Base-by-base conservation (phyloP, 257 asterid genomes). In the Echites panduratus region DNA sequence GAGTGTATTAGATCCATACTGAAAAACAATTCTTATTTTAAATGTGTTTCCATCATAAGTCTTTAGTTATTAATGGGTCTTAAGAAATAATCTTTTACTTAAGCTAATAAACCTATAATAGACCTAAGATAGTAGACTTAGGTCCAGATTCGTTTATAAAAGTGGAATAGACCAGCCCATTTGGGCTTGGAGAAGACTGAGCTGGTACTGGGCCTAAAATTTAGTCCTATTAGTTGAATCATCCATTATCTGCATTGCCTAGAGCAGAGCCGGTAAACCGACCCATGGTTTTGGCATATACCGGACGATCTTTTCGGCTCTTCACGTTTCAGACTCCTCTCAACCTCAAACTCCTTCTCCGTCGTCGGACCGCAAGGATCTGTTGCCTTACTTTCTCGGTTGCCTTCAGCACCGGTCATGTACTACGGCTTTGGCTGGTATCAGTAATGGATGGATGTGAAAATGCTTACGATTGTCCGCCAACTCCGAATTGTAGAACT, bases 381-480 rank as follows among this genome's bases (percentile, higher is more conserved):
- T 66, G 29, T 43, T 16, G 72, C 66, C 11, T 56, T 9, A 5
- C 26, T 2, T 14, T 22, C 64, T 45, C 16, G 12, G 29, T 26
- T 50, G 8, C 5, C 32, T 57, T 2, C 27, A 9, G 54, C n/a
- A 14, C 74, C 44, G 49, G 70, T 27, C 29, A 76, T 61, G 71
- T 49, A 29, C 8, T 48, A 24, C 11, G 58, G 62, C 47, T 9
- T 3, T 32, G 22, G 41, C 40, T 26, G 49, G 54, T 75, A 2
- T 17, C 45, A 9, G 8, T 70, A 5, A 45, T 70, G 66, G 50
- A 75, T 58, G 79, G 76, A 65, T 67, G 73, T 75, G 79, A 82
- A 80, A 77, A 85, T 80, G 90, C 76, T 71, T 76, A 66, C 32
- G 49, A 47, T 10, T 78, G 62, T 63, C 70, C 71, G 43, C 78